Evolutionary conservation across 164 flowering plant genomes (phyloP).

Genomic region (Piper longum): DNA sequence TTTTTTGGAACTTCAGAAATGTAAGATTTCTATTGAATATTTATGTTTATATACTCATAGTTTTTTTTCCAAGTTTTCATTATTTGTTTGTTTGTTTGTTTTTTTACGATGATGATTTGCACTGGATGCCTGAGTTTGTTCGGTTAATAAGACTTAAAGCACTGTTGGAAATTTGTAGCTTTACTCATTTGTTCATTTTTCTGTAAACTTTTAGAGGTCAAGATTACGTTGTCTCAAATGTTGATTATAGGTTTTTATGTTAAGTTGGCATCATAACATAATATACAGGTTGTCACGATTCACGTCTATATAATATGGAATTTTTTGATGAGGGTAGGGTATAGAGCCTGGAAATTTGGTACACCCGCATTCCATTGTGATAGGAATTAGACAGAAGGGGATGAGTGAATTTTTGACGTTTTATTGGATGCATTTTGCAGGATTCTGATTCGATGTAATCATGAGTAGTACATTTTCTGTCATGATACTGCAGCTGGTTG

Average conservation of each 20-base stretch:
- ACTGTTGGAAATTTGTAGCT: neutral
- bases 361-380: neutral
- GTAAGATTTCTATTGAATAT: constrained; percentile 31
- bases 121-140: neutral
- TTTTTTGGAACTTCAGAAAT: constrained; percentile 91
- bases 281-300: neutral
- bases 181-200: neutral
- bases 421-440: neutral
- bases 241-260: too few species aligned
- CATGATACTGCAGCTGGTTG: too few species aligned
- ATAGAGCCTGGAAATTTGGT: neutral
- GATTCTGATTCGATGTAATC: neutral
- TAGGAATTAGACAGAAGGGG: neutral
- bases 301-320: too few species aligned
- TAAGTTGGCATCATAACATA: neutral
- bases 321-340: too few species aligned
- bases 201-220: too few species aligned
- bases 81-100: neutral
- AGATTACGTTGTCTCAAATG: neutral
- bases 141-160: neutral
- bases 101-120: neutral
- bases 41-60: neutral
- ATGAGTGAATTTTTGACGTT: neutral
- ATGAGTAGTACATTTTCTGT: neutral
- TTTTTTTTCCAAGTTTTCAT: neutral